phyloP scores from a whole-genome alignment of 2,329 filamentous ascomycete species.

The Nigrospora osmanthi region DNA sequence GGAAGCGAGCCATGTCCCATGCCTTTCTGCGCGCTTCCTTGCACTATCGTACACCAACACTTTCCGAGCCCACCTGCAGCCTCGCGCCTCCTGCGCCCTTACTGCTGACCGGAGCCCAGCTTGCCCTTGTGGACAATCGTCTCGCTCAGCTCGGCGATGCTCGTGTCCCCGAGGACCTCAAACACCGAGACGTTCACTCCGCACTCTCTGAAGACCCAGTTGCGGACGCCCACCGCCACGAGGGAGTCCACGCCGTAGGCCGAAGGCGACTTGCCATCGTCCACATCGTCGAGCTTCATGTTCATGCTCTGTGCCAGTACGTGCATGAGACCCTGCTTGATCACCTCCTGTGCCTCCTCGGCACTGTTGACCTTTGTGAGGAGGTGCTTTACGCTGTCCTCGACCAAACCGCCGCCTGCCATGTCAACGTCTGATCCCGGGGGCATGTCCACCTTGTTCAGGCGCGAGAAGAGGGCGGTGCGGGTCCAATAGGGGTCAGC shows the following conservation, averaged over 20 bases:
- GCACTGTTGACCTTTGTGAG: constrained; percentile 8
- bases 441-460: constrained; percentile 39
- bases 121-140: constrained; percentile 22
- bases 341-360: constrained; percentile 22
- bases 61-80: too few relatives aligned
- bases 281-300: constrained; percentile 35
- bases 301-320: constrained; percentile 38
- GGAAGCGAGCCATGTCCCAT: too few relatives aligned
- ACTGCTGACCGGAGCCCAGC: background rate
- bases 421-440: constrained; percentile 6
- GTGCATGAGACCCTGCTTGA: constrained; percentile 26
- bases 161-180: constrained; percentile 35
- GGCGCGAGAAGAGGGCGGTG: constrained; percentile 37
- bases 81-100: too few relatives aligned
- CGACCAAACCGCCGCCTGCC: background rate
- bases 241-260: constrained; percentile 46
- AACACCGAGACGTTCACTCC: constrained; percentile 37
- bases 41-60: too few relatives aligned
- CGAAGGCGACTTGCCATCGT: constrained; percentile 28
- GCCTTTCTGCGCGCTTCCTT: too few relatives aligned
- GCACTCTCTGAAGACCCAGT: constrained; percentile 38
- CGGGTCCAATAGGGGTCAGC: constrained; percentile 47
- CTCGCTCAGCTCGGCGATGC: constrained; percentile 27
- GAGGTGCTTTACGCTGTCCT: constrained; percentile 7
- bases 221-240: constrained; percentile 43